Base-by-base conservation (phyloP, 2,329 filamentous ascomycete genomes). In the Hysterium pulicare region DNA sequence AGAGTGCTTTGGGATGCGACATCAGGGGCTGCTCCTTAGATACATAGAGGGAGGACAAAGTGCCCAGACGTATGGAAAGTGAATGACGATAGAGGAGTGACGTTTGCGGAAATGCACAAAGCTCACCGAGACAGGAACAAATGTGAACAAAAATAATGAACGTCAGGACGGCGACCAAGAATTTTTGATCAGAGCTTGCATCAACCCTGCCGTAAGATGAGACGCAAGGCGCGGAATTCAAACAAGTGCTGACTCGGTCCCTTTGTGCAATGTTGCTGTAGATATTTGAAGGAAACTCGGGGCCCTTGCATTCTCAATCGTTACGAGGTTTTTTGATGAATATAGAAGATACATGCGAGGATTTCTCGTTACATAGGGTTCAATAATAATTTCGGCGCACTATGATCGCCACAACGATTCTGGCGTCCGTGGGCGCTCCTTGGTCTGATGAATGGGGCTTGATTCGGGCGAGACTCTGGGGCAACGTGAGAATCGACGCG, bases 31-130 rank as follows among this genome's bases (percentile, higher is more conserved):
- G 49, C 53, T 48, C 50, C 49, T 48, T 44, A 47, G 48, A 48
- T 53, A 60, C 59, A 65, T 63, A 49, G 55, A 47, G 47, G 51
- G 54, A 49, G 55, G 53, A 60, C 61, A 63, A 55, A 52, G 52
- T 51, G 47, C n/a, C 56, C 49, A 56, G 49, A 50, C 43, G 58
- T 53, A 49, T 48, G 55, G 43, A 56, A 52, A 52, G 55, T 9
- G 13, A 16, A 19, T 17, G 23, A 15, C 15, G 26, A 31, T 34
- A 6, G 15, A 24, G 5, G 23, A 13, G 5, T 28, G 23, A 39
- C 37, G 26, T 31, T 39, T 39, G 37, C 37, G 37, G 37, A 31
- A 39, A 26, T 11, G 17, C 32, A 31, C 24, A 26, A 17, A 16
- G 26, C n/a, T 17, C 37, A 39, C 3, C 19, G 24, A n/a, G 26